Percentiles rank a stretch among this genome's conserved stretches.
These are phyloP conservation scores for Amanita polypyramis DNA, from an alignment of 768 basidiomycete species.

Conservation along the genomic window DNA sequence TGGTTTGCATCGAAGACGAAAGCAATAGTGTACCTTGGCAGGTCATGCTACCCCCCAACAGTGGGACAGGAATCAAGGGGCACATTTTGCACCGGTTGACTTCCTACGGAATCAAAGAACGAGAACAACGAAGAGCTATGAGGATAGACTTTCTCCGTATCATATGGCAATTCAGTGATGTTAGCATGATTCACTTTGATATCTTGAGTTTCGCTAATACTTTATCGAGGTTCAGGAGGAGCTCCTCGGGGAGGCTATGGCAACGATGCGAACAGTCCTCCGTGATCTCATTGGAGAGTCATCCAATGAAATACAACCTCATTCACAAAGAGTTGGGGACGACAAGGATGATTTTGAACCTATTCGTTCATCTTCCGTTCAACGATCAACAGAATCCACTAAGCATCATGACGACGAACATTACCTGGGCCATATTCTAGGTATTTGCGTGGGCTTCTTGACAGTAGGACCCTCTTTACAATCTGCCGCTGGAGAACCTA, in stretches of 20 bases:
- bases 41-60: conserved; percentile 36
- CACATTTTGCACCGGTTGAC: conserved; percentile 33
- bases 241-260: conserved; percentile 12
- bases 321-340: conserved; percentile 20
- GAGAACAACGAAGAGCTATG: conserved; percentile 10
- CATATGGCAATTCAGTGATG: conserved; percentile 64
- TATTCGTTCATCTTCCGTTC: conserved; percentile 29
- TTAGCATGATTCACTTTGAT: conserved; percentile 23
- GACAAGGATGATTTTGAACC: conserved; percentile 52
- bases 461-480: conserved; percentile 55
- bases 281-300: conserved; percentile 22
- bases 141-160: conserved; percentile 38
- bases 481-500: conserved; percentile 43
- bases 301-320: conserved; percentile 11
- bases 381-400: conserved; percentile 19
- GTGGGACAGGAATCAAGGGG: conserved; percentile 52
- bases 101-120: conserved; percentile 7
- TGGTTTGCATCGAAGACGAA: conserved; percentile 31
- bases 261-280: conserved; percentile 31
- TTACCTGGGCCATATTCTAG: conserved; percentile 26
- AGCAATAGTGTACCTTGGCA: conserved; percentile 22
- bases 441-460: conserved; percentile 50
- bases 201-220: background rate
- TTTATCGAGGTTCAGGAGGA: conserved; percentile 5
- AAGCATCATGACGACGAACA: conserved; percentile 17